These are phyloP conservation scores for Rutidosis leptorrhynchoides DNA, from an alignment of 129 eudicot genomes.

Conservation along the genomic window DNA sequence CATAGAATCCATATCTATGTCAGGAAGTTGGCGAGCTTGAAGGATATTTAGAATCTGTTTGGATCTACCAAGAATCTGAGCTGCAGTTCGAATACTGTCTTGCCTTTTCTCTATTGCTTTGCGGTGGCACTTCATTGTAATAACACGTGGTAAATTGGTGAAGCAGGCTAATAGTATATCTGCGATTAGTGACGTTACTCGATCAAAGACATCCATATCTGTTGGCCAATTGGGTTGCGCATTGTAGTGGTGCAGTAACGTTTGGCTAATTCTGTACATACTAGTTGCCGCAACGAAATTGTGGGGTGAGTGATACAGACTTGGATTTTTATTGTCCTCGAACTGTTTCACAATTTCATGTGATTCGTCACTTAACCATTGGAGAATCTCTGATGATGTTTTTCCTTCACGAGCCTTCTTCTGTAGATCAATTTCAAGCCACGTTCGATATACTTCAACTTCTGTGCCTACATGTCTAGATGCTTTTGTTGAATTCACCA, in stretches of 20 bases:
- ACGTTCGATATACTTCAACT: constrained; percentile 33
- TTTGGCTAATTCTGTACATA: constrained; percentile 33
- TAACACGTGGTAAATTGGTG: not conserved
- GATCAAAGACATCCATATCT: constrained; percentile 22
- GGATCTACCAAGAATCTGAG: constrained; percentile 23
- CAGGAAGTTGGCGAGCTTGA: constrained; percentile 19
- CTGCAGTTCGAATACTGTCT: constrained; percentile 16
- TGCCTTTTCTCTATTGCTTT: constrained; percentile 30
- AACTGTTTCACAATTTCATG: constrained; percentile 13
- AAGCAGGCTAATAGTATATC: constrained; percentile 21
- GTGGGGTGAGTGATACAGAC: constrained; percentile 6
- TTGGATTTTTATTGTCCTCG: not conserved
- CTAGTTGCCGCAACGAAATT: constrained; percentile 34
- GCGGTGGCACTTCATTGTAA: constrained; percentile 28
- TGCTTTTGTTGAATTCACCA: constrained; percentile 25
- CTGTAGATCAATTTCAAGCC: constrained; percentile 42
- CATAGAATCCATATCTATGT: constrained; percentile 18
- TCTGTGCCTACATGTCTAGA: constrained; percentile 30
- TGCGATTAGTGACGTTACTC: constrained; percentile 25
- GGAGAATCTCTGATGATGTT: constrained; percentile 26
- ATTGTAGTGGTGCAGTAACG: not conserved
- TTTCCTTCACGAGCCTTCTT: constrained; percentile 23
- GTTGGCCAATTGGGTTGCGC: not conserved
- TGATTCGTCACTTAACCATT: constrained; percentile 24
- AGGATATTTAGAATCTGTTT: constrained; percentile 32